These are phyloP conservation scores for Hyparrhenia diplandra DNA, from an alignment of 176 grass and related monocot genomes.

Conservation along the genomic window DNA sequence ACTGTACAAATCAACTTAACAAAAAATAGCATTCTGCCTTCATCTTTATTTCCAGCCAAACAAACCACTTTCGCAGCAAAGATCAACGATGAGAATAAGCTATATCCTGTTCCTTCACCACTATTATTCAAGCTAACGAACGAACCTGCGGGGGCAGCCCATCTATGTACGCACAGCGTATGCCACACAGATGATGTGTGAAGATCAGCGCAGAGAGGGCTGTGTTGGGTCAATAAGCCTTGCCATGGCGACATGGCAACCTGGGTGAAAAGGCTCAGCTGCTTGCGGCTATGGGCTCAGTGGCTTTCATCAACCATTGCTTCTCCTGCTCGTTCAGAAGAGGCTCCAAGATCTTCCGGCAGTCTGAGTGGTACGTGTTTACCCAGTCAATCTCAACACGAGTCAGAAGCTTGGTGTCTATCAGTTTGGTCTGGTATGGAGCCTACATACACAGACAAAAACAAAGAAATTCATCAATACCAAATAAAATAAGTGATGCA, in stretches of 20 bases:
- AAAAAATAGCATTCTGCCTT: background rate
- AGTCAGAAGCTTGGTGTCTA: constrained; percentile 54
- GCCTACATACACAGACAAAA: constrained; percentile 33
- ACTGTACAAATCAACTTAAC: background rate
- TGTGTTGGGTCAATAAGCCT: background rate
- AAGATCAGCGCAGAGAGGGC: background rate
- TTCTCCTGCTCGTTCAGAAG: constrained; percentile 63
- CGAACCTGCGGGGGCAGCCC: background rate
- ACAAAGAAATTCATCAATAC: background rate
- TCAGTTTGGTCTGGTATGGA: constrained; percentile 85
- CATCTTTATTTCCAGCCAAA: background rate
- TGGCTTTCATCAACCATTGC: constrained; percentile 76
- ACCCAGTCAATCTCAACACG: constrained; percentile 80
- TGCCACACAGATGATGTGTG: background rate
- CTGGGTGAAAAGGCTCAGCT: constrained; percentile 25
- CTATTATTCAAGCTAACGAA: background rate
- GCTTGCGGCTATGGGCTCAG: constrained; percentile 43
- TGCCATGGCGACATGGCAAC: background rate
- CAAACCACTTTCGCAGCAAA: background rate
- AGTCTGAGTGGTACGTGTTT: constrained; percentile 67
- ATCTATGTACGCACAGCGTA: constrained; percentile 1
- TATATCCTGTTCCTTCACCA: background rate
- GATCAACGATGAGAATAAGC: background rate
- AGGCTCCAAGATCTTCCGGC: constrained; percentile 51
- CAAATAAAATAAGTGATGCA: background rate